Conservation (phyloP, 192 early-diverging fungal species). For the Rhizophagus prolifer region DNA sequence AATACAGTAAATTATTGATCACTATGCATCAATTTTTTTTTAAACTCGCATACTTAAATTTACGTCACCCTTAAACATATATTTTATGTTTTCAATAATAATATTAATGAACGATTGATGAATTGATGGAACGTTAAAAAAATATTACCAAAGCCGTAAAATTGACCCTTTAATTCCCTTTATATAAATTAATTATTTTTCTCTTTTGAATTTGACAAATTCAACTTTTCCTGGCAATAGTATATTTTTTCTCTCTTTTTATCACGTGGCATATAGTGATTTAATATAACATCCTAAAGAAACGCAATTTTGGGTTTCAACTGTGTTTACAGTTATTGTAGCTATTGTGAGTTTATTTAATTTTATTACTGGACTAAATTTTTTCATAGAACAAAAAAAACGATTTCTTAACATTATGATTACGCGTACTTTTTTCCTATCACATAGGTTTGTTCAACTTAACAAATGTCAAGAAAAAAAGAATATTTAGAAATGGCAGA, state of each 20-base stretch:
- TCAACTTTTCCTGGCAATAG: neutral
- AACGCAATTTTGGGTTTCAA: neutral
- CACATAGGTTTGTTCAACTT: too few species aligned
- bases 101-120: neutral
- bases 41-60: neutral
- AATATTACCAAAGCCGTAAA: neutral
- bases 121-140: slow-evolving; percentile 15
- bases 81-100: neutral
- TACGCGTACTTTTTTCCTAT: too few species aligned
- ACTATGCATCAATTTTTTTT: slow-evolving; percentile 17
- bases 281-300: neutral
- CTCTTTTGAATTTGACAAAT: neutral
- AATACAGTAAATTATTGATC: slow-evolving; percentile 10
- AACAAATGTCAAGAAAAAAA: too few species aligned
- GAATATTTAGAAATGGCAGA: neutral
- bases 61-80: slow-evolving; percentile 10
- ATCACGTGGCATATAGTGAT: neutral
- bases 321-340: too few species aligned
- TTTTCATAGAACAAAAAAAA: neutral
- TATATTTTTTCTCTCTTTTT: neutral
- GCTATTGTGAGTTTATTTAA: neutral
- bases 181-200: neutral
- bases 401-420: too few species aligned
- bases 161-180: neutral
- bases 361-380: neutral